Evolutionary conservation across 257 asterid genomes (phyloP), one percentile per base, ranked within the genome.

Genomic region (Scutellaria baicalensis): DNA sequence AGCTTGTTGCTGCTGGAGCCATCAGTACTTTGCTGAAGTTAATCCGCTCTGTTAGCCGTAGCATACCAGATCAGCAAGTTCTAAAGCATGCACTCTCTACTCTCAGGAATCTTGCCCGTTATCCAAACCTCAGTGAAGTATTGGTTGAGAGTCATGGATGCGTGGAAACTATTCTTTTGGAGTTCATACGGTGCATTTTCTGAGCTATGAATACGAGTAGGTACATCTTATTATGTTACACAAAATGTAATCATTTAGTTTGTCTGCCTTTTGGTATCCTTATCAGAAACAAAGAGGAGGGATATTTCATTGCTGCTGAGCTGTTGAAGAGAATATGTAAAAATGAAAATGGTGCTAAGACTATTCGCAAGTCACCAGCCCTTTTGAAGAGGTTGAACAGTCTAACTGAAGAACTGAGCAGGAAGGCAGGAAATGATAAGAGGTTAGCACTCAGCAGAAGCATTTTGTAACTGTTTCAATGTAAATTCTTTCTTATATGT

Each of bases 11-110:
- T 57, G 97, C 93, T 50, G 97, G 99, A 39, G 99, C 97, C 27
- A 54, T 94, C 35, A 69, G 75, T 76, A 86, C 93, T 56, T 75
- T 94, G 77, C 81, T 87, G 71, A 86, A 84, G 83, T 70, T 84
- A 64, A 82, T 94, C 58, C 83, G 85, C 50, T 94, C 99, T 20
- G 86, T 94, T 21, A 94, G 97, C 84, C 82, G 96, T 23, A 94
- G 99, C 79, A 81, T 89, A 70, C 99, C 99, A 1, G 99, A 94
- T 80, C 99, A 94, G 45, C 92, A 91, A 82, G 83, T 94, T 63
- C 84, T 91, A 6, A 94, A 91, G 77, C 96, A 88, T 69, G 90
- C 96, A 43, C 82, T 94, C 47, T 89, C 96, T 33, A 94, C 97
- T 68, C 95, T 94, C 14, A 76, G 93, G 83, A 94, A 91, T 71